Conservation (phyloP, 495 filamentous ascomycete species). For the Chlorociboria aeruginascens region DNA sequence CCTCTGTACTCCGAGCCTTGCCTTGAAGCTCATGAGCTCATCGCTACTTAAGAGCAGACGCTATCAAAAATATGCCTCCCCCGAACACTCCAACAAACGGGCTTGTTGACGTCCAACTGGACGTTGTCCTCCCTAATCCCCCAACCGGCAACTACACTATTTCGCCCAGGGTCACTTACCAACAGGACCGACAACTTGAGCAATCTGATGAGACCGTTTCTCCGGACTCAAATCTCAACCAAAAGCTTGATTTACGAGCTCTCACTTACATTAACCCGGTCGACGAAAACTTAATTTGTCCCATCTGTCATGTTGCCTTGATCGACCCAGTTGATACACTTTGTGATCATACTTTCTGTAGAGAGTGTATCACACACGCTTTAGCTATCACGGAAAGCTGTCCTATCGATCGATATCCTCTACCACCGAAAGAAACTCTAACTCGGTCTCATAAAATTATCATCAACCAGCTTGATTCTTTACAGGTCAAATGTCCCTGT, state of each 20-base stretch:
- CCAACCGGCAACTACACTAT: not conserved
- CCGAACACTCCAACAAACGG: not conserved
- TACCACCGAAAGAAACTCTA: constrained; percentile 1
- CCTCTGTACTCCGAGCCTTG: not conserved
- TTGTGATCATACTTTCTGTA: constrained; percentile 72
- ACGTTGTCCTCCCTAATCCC: not conserved
- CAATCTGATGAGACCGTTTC: no score
- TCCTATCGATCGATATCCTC: constrained; percentile 38
- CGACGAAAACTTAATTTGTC: constrained; percentile 71
- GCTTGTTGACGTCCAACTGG: not conserved
- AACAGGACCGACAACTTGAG: no score
- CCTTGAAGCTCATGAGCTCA: not conserved
- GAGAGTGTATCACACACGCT: constrained; percentile 52
- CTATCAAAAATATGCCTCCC: constrained; percentile 1
- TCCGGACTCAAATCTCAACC: constrained; percentile 5
- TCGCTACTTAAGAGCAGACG: not conserved
- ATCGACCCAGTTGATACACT: constrained; percentile 56
- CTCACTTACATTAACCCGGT: constrained; percentile 58
- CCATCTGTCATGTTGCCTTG: constrained; percentile 71
- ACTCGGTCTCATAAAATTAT: constrained; percentile 28
- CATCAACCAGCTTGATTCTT: constrained; percentile 57
- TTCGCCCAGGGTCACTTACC: not conserved
- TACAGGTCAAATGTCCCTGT: constrained; percentile 65
- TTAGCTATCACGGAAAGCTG: constrained; percentile 35
- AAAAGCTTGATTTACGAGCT: constrained; percentile 45